phyloP scores from a whole-genome alignment of 2,329 filamentous ascomycete species.

The Stachybotrys elegans region DNA sequence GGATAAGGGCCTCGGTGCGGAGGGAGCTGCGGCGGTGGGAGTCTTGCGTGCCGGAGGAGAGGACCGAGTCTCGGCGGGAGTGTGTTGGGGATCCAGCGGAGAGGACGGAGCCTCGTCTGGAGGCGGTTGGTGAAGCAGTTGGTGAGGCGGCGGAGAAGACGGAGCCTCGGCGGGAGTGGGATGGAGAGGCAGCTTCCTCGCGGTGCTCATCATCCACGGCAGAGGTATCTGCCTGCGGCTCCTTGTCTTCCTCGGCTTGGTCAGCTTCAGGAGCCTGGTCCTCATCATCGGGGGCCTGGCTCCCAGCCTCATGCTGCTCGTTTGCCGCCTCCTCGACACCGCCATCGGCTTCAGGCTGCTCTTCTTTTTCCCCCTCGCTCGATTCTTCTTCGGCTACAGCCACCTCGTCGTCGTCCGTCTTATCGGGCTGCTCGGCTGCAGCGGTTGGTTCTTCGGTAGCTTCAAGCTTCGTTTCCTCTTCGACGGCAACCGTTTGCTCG shows the following conservation, averaged over 20 bases:
- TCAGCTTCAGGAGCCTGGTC: no score
- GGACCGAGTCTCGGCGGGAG: slow-evolving; percentile 16
- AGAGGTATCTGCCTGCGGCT: no score
- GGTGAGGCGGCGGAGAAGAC: no score
- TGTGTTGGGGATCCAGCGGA: no score
- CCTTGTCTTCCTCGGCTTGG: neutral
- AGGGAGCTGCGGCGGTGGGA: slow-evolving; percentile 33
- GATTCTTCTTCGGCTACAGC: neutral
- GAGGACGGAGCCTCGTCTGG: no score
- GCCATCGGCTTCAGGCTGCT: no score
- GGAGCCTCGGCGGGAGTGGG: no score
- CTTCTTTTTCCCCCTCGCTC: neutral
- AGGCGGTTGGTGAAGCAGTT: no score
- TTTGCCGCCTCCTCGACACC: neutral
- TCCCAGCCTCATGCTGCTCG: no score
- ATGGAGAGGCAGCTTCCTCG: no score
- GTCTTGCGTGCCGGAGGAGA: slow-evolving; percentile 14
- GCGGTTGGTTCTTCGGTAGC: neutral
- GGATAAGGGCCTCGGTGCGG: slow-evolving; percentile 47
- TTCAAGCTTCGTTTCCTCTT: neutral
- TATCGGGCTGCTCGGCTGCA: neutral
- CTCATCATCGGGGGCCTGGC: no score
- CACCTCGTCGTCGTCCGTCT: neutral
- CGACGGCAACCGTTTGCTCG: neutral
- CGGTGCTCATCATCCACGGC: no score